These are phyloP conservation scores for Rhizopus delemar DNA, from an alignment of 371 early-diverging fungal species.

Conservation along the genomic window DNA sequence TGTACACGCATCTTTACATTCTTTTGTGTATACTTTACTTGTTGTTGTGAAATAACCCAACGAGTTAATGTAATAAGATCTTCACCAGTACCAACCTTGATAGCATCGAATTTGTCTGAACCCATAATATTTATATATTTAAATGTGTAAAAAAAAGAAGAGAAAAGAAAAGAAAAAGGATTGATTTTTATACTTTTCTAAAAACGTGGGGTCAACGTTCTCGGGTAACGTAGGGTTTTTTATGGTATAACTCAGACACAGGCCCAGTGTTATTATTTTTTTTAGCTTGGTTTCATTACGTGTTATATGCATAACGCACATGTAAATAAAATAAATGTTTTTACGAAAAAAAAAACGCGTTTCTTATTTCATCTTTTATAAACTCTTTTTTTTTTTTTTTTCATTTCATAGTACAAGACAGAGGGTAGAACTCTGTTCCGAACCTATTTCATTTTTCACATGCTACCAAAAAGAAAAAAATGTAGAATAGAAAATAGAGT, in stretches of 20 bases:
- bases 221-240: slow-evolving; percentile 20
- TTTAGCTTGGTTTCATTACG: not conserved
- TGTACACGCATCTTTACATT: not conserved
- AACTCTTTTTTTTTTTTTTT: too few relatives aligned
- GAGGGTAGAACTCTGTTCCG: too few relatives aligned
- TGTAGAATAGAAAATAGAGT: too few relatives aligned
- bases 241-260: not conserved
- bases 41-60: slow-evolving; percentile 91
- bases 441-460: too few relatives aligned
- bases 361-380: too few relatives aligned
- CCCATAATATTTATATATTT: slow-evolving; percentile 9
- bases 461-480: too few relatives aligned
- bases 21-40: slow-evolving; percentile 34
- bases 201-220: slow-evolving; percentile 19
- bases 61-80: slow-evolving; percentile 93
- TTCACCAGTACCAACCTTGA: slow-evolving; percentile 61
- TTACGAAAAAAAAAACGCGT: too few relatives aligned
- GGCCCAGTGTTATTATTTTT: not conserved
- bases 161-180: slow-evolving; percentile 2
- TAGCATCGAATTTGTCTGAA: slow-evolving; percentile 40
- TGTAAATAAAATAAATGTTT: too few relatives aligned
- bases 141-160: slow-evolving; percentile 6
- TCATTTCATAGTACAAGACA: too few relatives aligned
- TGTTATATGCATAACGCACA: too few relatives aligned
- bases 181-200: not conserved